phyloP scores from a whole-genome alignment of 768 basidiomycete species.

The Boletus rubescentipes region DNA sequence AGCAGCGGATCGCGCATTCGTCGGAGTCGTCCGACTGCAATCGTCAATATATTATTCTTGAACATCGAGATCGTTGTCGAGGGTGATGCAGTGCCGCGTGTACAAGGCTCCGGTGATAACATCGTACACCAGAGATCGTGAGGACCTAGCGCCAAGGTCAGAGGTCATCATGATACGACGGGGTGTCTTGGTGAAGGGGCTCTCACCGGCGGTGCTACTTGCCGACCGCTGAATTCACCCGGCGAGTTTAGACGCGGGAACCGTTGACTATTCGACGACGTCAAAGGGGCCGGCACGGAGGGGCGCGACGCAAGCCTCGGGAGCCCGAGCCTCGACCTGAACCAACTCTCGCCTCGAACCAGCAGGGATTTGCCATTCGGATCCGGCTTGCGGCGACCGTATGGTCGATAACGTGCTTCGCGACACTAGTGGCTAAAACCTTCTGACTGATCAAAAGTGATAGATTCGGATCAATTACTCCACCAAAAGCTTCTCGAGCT shows the following conservation, averaged over 20 bases:
- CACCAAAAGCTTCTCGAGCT: not conserved
- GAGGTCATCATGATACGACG: too few species aligned
- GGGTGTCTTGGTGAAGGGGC: not conserved
- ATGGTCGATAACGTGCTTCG: too few species aligned
- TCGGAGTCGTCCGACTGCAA: too few species aligned
- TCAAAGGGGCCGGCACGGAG: not conserved
- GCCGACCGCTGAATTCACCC: not conserved
- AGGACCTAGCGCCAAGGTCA: not conserved
- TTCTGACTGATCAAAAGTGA: not conserved
- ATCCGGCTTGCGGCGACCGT: conserved; percentile 1
- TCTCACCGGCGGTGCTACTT: not conserved
- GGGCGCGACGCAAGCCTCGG: not conserved
- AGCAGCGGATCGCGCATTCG: too few species aligned
- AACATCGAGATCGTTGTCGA: too few species aligned
- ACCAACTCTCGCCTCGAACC: not conserved
- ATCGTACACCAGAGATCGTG: too few species aligned
- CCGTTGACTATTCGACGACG: not conserved
- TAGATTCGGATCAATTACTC: not conserved
- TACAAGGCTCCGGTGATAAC: too few species aligned
- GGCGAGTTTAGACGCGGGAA: not conserved
- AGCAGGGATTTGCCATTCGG: not conserved
- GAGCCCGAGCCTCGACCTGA: not conserved
- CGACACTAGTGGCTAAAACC: too few species aligned
- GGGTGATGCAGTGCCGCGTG: too few species aligned
- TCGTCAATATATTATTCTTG: too few species aligned